phyloP scores from a whole-genome alignment of 2,329 filamentous ascomycete genomes.

The Pseudovirgaria hyperparasitica region DNA sequence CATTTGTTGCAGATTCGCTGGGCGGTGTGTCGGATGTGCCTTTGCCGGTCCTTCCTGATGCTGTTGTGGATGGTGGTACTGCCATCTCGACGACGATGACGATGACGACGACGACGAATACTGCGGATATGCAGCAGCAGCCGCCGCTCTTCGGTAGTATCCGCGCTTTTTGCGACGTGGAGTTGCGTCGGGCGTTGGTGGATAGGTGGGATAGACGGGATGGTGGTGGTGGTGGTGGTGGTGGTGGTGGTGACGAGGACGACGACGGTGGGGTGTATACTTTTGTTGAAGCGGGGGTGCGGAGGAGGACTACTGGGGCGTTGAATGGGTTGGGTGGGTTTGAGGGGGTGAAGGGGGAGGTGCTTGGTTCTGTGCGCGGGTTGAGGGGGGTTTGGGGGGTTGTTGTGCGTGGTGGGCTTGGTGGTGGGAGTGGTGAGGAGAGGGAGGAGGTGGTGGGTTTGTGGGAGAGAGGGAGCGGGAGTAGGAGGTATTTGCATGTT shows the following conservation, averaged over 20 bases:
- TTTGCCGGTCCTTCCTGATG: conserved; percentile 6
- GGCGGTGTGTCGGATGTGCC: conserved; percentile 9
- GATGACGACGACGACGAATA: conserved; percentile 1
- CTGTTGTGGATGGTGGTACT: conserved; percentile 9
- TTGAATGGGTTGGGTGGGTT: conserved; percentile 19
- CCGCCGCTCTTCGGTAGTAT: conserved; percentile 4
- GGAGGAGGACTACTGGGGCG: conserved; percentile 33
- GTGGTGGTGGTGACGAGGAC: conserved; percentile 32
- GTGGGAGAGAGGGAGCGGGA: background rate
- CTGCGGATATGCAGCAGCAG: conserved; percentile 7
- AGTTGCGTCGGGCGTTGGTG: conserved; percentile 30
- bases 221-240: conserved; percentile 31
- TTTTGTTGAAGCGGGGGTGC: conserved; percentile 34
- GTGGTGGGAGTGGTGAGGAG: too few relatives aligned
- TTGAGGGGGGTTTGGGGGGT: conserved; percentile 10
- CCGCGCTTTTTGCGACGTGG: conserved; percentile 21
- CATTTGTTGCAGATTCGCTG: conserved; percentile 18
- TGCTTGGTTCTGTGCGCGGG: conserved; percentile 10
- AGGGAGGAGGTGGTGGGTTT: conserved; percentile 3
- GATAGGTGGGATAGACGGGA: conserved; percentile 30
- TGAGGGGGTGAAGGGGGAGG: conserved; percentile 16
- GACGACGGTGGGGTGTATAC: conserved; percentile 22
- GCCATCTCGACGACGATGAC: conserved; percentile 1
- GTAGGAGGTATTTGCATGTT: conserved; percentile 3
- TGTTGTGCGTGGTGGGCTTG: conserved; percentile 5